phyloP scores from a whole-genome alignment of 495 filamentous ascomycete genomes.

The Peziza echinospora region DNA sequence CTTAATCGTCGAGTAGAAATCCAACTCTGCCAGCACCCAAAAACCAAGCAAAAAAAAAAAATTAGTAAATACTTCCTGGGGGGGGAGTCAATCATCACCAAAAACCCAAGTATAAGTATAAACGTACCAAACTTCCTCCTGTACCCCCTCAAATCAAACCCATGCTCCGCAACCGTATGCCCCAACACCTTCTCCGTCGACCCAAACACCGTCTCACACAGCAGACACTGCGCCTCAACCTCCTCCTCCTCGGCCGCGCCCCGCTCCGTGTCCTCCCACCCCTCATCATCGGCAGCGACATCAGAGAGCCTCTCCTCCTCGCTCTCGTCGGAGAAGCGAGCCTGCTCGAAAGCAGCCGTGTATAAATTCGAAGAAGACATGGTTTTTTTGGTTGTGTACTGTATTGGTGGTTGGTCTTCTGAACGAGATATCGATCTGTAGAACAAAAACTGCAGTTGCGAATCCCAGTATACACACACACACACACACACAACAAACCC shows the following conservation, averaged over 20 bases:
- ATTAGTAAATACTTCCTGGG: neutral
- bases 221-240: slow-evolving; percentile 10
- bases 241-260: slow-evolving; percentile 39
- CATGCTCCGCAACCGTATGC: slow-evolving; percentile 47
- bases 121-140: slow-evolving; percentile 40
- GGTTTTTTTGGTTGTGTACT: too few species aligned
- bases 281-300: slow-evolving; percentile 31
- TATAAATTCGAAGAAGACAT: too few species aligned
- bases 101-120: too few species aligned
- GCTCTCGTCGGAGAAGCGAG: too few species aligned
- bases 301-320: too few species aligned
- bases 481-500: too few species aligned
- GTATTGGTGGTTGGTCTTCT: too few species aligned
- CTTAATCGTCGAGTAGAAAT: slow-evolving; percentile 66
- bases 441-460: too few species aligned
- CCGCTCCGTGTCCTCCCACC: slow-evolving; percentile 72
- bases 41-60: neutral
- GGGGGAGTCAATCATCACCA: too few species aligned
- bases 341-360: too few species aligned
- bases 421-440: too few species aligned
- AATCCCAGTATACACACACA: too few species aligned
- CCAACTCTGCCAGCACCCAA: slow-evolving; percentile 30
- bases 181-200: slow-evolving; percentile 58
- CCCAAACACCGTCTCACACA: slow-evolving; percentile 30
- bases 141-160: slow-evolving; percentile 50